These are phyloP conservation scores for Coniella lustricola DNA, from an alignment of 2,329 filamentous ascomycete species.

Conservation along the genomic window DNA sequence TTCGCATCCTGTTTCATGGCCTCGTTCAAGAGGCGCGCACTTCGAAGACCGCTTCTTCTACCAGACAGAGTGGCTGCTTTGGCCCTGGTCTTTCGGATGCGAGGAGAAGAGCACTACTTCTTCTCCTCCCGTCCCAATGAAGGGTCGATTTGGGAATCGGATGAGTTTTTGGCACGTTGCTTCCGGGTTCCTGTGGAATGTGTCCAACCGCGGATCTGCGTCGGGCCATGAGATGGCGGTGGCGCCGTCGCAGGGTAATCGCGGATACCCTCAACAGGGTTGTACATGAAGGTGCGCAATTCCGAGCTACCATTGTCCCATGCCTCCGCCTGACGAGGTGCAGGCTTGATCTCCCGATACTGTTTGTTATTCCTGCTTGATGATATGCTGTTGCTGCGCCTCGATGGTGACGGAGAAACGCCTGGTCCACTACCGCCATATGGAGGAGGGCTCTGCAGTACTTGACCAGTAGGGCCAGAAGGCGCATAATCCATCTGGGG, in stretches of 20 bases:
- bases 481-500: conserved; percentile 1
- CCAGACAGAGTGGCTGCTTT: background rate
- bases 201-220: conserved; percentile 52
- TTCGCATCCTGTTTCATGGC: background rate
- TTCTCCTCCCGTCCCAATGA: conserved; percentile 14
- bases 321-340: conserved; percentile 42
- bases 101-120: conserved; percentile 17
- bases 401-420: conserved; percentile 23
- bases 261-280: conserved; percentile 48
- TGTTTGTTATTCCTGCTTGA: conserved; percentile 25
- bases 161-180: conserved; percentile 22
- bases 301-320: conserved; percentile 41
- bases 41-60: background rate
- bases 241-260: conserved; percentile 49
- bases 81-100: background rate
- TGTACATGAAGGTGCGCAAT: conserved; percentile 52
- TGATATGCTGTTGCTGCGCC: conserved; percentile 26
- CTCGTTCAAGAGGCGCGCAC: background rate
- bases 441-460: conserved; percentile 12
- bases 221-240: conserved; percentile 48
- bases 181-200: conserved; percentile 35
- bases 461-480: conserved; percentile 6
- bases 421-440: conserved; percentile 16
- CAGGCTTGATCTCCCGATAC: conserved; percentile 53
- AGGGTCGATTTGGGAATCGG: conserved; percentile 14